Percentiles rank a stretch among this genome's conserved stretches.
Evolutionary conservation across 495 filamentous ascomycete species (phyloP).

Genomic region (Aspergillus kassunensis): DNA sequence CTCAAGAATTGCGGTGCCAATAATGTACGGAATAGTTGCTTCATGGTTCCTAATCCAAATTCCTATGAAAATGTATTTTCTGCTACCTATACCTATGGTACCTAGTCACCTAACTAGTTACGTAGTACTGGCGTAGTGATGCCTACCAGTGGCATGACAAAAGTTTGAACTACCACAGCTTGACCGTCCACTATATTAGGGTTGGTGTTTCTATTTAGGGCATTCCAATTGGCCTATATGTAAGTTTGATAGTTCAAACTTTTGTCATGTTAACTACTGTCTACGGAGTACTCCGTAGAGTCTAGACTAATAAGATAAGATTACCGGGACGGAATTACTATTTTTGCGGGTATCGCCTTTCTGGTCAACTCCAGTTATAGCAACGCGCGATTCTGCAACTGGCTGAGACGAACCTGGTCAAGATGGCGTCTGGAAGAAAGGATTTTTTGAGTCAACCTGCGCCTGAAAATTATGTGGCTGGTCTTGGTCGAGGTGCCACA

Average conservation of each 20-base stretch:
- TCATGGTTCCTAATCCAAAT: not conserved
- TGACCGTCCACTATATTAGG: not conserved
- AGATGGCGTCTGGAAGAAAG: slow-evolving; percentile 71
- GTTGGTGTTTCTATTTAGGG: not conserved
- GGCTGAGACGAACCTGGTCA: no score
- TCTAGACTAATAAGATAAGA: no score
- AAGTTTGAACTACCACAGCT: no score
- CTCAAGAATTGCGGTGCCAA: not conserved
- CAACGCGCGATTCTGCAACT: no score
- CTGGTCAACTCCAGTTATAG: not conserved
- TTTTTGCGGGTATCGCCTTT: slow-evolving; percentile 18
- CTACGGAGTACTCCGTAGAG: not conserved
- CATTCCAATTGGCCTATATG: no score
- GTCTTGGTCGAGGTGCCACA: slow-evolving; percentile 94
- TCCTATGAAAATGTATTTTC: not conserved
- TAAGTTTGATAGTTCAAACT: no score
- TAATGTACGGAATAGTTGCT: slow-evolving; percentile 1
- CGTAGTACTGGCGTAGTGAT: no score
- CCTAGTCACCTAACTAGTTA: no score
- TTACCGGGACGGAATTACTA: slow-evolving; percentile 35
- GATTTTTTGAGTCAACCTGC: slow-evolving; percentile 90
- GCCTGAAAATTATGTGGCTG: slow-evolving; percentile 97
- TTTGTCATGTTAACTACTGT: no score
- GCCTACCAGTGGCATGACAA: no score
- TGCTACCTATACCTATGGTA: no score